These are phyloP conservation scores for Musa balbisiana DNA, from an alignment of 202 grass and related monocot species.

Conservation along the genomic window DNA sequence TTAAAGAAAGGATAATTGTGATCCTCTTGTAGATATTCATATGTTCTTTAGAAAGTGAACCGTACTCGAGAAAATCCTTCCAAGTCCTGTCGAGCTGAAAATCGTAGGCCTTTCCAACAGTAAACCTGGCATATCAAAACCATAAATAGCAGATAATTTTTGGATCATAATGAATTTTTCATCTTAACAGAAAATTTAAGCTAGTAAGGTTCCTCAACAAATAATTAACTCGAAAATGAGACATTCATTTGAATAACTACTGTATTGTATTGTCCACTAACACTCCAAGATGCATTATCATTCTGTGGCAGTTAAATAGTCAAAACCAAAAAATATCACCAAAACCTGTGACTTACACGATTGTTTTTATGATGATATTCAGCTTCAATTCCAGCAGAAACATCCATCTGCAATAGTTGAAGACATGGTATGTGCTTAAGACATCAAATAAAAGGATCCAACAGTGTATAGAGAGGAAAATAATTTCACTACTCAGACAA, in stretches of 20 bases:
- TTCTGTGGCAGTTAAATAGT: too few species aligned
- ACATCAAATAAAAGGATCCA: background rate
- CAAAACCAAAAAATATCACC: background rate
- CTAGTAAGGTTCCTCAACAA: background rate
- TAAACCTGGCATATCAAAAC: slow-evolving; percentile 52
- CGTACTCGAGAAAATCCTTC: slow-evolving; percentile 83
- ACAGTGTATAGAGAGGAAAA: background rate
- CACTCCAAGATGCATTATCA: too few species aligned
- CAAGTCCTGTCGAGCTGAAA: slow-evolving; percentile 79
- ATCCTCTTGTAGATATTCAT: background rate
- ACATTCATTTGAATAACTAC: too few species aligned
- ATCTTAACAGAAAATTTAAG: background rate
- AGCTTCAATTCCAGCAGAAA: slow-evolving; percentile 72
- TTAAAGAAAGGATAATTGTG: background rate
- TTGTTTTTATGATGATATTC: slow-evolving; percentile 96
- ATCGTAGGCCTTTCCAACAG: slow-evolving; percentile 92
- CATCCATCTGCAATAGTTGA: slow-evolving; percentile 73
- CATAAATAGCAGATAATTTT: background rate
- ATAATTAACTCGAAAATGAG: background rate
- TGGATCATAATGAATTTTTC: background rate
- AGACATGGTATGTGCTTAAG: slow-evolving; percentile 4
- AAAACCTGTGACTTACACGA: slow-evolving; percentile 51
- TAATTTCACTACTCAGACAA: too few species aligned
- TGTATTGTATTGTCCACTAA: too few species aligned
- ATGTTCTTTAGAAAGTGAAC: background rate